A percentile compares a stretch with the other conserved stretches of the same genome.
Evolutionary conservation across 2,329 filamentous ascomycete genomes (phyloP).

Genomic region (Fusarium anguioides): DNA sequence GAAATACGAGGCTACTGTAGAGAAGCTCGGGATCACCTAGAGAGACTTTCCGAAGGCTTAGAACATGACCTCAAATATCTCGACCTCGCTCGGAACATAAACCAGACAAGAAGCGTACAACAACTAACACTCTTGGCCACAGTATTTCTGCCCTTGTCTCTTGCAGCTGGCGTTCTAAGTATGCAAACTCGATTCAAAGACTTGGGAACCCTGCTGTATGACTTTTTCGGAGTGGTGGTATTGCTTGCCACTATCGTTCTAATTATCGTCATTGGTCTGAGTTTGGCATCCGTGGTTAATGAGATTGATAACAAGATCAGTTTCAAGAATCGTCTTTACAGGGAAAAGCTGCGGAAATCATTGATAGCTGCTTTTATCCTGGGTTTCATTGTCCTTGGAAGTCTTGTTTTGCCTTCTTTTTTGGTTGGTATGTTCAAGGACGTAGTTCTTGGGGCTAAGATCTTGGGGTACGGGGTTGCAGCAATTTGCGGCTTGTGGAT

Average conservation of each 20-base stretch:
- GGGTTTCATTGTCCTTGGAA: fast-evolving
- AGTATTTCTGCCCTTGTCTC: no score
- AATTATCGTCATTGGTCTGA: not conserved
- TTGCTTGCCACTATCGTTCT: not conserved
- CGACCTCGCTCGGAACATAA: no score
- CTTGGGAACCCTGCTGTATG: not conserved
- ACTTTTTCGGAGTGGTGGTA: not conserved
- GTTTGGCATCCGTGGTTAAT: fast-evolving
- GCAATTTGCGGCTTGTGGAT: not conserved
- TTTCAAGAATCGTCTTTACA: fast-evolving
- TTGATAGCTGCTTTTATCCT: fast-evolving
- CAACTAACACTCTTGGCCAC: no score
- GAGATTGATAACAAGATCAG: not conserved
- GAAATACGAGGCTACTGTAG: no score
- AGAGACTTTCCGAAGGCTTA: no score
- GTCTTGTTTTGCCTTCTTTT: not conserved
- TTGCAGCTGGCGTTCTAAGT: no score
- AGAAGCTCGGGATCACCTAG: no score
- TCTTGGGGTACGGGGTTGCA: fast-evolving
- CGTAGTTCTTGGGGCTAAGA: fast-evolving
- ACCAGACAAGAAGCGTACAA: no score
- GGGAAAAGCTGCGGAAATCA: not conserved
- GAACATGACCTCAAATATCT: no score
- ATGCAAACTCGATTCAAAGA: no score
- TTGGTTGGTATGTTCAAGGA: not conserved